phyloP scores from a whole-genome alignment of 352 stramenopile genomes.

The Pythium biforme region DNA sequence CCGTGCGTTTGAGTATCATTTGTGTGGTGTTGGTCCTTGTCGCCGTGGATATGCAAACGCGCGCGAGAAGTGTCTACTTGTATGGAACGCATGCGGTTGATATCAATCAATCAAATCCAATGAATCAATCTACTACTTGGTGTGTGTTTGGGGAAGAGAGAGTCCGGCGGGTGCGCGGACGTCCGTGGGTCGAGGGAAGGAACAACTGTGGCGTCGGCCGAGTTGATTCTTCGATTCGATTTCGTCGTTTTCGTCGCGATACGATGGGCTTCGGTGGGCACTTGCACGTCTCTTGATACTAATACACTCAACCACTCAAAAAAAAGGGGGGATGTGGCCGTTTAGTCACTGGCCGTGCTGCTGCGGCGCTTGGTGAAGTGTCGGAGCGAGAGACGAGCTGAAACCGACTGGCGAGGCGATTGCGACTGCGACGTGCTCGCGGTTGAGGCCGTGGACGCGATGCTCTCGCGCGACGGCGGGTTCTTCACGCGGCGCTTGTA shows the following conservation, averaged over 20 bases:
- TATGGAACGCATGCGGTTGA: constrained; percentile 22
- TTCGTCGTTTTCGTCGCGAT: neutral
- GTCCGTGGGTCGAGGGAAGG: no score
- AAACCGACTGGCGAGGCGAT: constrained; percentile 28
- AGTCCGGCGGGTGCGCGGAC: neutral
- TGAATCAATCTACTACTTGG: constrained; percentile 17
- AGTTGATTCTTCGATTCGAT: neutral
- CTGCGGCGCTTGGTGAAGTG: constrained; percentile 36
- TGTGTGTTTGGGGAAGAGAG: constrained; percentile 6
- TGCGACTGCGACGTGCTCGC: constrained; percentile 17
- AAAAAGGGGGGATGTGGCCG: constrained; percentile 13
- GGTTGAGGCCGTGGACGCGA: constrained; percentile 23
- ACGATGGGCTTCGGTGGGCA: neutral
- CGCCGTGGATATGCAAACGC: no score
- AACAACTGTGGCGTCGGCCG: neutral
- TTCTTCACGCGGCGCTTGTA: constrained; percentile 46
- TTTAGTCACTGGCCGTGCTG: constrained; percentile 30
- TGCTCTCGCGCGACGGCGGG: constrained; percentile 26
- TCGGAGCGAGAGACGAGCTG: constrained; percentile 29
- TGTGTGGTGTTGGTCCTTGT: no score
- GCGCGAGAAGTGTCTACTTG: constrained; percentile 5
- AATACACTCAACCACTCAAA: constrained; percentile 33
- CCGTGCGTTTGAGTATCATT: no score
- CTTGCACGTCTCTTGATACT: constrained; percentile 29
- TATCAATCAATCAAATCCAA: constrained; percentile 25